These are phyloP conservation scores for Ilex asprella DNA, from an alignment of 257 asterid species.

Conservation along the genomic window DNA sequence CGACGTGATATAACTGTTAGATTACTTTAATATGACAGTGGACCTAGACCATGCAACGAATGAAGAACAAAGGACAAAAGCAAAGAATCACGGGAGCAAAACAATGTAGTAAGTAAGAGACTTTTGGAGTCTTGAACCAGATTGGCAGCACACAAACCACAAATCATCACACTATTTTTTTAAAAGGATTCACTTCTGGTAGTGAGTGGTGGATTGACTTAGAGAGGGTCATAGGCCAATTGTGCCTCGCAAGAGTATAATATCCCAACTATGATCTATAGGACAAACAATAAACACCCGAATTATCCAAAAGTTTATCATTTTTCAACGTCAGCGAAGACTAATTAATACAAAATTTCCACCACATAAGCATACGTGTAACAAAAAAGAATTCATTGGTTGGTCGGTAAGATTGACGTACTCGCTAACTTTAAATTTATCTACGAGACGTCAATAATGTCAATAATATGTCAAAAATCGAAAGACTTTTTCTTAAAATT, in stretches of 20 bases:
- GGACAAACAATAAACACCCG: background rate
- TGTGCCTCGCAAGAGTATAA: background rate
- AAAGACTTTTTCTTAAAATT: too few species aligned
- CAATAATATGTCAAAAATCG: too few species aligned
- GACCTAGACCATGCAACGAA: constrained; percentile 43
- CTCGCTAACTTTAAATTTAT: too few species aligned
- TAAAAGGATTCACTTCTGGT: background rate
- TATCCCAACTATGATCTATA: background rate
- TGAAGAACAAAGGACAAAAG: constrained; percentile 39
- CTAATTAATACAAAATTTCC: too few species aligned
- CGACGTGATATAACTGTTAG: too few species aligned
- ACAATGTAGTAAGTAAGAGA: constrained; percentile 2
- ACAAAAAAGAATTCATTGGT: too few species aligned
- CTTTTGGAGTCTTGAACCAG: constrained; percentile 8
- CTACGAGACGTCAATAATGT: too few species aligned
- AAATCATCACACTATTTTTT: constrained; percentile 9
- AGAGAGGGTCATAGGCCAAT: background rate
- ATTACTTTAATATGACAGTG: background rate
- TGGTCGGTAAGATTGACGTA: too few species aligned
- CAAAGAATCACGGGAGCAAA: constrained; percentile 18
- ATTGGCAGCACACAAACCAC: constrained; percentile 27
- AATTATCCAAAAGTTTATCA: too few species aligned
- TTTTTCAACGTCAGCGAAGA: too few species aligned
- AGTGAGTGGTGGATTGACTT: background rate
- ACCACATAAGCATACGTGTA: background rate